phyloP scores from a whole-genome alignment of 2,329 filamentous ascomycete species.

The Plectosphaerella cucumerina region DNA sequence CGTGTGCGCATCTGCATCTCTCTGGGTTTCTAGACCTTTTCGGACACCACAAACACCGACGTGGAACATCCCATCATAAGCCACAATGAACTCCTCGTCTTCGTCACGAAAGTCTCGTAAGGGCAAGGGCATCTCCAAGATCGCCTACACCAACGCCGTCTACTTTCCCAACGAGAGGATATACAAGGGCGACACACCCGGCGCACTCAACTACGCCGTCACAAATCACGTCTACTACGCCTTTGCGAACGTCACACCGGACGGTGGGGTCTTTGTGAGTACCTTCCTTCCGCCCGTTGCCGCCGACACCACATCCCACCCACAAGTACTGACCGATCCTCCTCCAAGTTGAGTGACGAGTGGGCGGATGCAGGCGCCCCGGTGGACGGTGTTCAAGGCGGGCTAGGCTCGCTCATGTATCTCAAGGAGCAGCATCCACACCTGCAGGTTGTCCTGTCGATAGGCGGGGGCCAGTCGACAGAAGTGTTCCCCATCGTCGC shows the following conservation, averaged over 20 bases:
- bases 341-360: slow-evolving; percentile 67
- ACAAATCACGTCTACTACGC: slow-evolving; percentile 82
- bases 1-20: slow-evolving; percentile 4
- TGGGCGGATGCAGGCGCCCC: slow-evolving; percentile 70
- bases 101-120: slow-evolving; percentile 42
- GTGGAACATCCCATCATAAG: no score
- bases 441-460: slow-evolving; percentile 71
- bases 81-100: slow-evolving; percentile 29
- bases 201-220: slow-evolving; percentile 68
- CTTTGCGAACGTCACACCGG: slow-evolving; percentile 68
- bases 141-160: slow-evolving; percentile 68
- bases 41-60: no score
- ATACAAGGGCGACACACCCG: slow-evolving; percentile 69
- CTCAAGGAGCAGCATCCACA: slow-evolving; percentile 68
- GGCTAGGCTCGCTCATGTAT: slow-evolving; percentile 67
- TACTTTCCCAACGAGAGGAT: slow-evolving; percentile 81
- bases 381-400: slow-evolving; percentile 68
- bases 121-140: slow-evolving; percentile 37
- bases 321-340: slow-evolving; percentile 6
- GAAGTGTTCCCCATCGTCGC: slow-evolving; percentile 67
- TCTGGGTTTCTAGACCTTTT: slow-evolving; percentile 1
- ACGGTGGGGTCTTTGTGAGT: slow-evolving; percentile 72
- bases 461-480: slow-evolving; percentile 65
- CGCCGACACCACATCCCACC: no score
- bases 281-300: slow-evolving; percentile 3